phyloP scores from a whole-genome alignment of 805 yeast species.

The Starmerella vitae region DNA sequence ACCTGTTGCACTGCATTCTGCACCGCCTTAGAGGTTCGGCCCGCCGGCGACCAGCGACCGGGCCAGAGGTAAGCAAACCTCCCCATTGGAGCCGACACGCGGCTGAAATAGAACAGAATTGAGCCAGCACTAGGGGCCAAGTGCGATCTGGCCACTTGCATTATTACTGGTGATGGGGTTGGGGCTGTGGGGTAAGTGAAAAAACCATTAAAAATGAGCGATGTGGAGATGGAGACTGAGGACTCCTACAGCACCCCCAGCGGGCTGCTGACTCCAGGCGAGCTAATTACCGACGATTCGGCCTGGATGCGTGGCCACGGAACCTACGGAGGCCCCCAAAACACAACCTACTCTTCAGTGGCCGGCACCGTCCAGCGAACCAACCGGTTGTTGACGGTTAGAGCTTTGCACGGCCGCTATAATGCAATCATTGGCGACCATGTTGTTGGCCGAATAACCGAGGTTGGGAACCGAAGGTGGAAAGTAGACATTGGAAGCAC shows the following conservation, averaged over 20 bases:
- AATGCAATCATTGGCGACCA: slow-evolving; percentile 95
- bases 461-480: slow-evolving; percentile 91
- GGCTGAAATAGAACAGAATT: slow-evolving; percentile 11
- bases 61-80: slow-evolving; percentile 1
- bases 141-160: background rate
- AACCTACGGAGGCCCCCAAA: slow-evolving; percentile 53
- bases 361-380: slow-evolving; percentile 84
- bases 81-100: slow-evolving; percentile 9
- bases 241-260: slow-evolving; percentile 1
- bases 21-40: slow-evolving; percentile 3
- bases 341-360: slow-evolving; percentile 73
- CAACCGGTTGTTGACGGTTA: slow-evolving; percentile 71
- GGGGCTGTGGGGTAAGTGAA: no score
- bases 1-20: background rate
- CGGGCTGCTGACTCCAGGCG: slow-evolving; percentile 82
- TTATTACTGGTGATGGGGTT: background rate
- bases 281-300: slow-evolving; percentile 87
- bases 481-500: slow-evolving; percentile 92
- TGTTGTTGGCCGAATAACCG: slow-evolving; percentile 82
- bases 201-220: no score
- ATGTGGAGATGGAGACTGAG: slow-evolving; percentile 19
- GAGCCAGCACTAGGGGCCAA: background rate
- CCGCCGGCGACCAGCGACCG: no score
- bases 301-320: slow-evolving; percentile 99
- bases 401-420: slow-evolving; percentile 76